Percentiles rank a stretch among this genome's conserved stretches.
Conservation (phyloP, 2,329 filamentous ascomycete species). For the Penicillium sp. region DNA sequence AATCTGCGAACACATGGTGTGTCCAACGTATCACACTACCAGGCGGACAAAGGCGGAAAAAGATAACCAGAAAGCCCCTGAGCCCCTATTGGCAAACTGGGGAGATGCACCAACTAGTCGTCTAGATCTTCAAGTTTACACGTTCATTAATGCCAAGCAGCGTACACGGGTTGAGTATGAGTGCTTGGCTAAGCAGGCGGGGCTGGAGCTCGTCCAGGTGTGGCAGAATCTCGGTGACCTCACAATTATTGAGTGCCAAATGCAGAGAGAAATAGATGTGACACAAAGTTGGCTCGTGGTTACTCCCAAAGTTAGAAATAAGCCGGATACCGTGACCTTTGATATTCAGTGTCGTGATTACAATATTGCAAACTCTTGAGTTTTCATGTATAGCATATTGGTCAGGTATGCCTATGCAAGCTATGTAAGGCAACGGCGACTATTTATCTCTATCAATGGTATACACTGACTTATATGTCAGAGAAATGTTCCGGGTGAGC, state of each 20-base stretch:
- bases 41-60: neutral
- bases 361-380: neutral
- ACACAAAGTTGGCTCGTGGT: neutral
- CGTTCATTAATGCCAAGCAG: neutral
- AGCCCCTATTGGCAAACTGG: neutral
- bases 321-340: neutral
- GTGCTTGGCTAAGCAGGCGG: neutral
- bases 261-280: neutral
- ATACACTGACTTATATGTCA: too few species aligned
- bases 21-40: neutral
- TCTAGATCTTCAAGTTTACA: neutral
- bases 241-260: neutral
- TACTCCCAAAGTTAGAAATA: neutral
- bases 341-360: neutral
- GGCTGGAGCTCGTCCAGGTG: neutral
- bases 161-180: neutral
- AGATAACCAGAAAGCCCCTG: neutral
- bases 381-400: too few species aligned
- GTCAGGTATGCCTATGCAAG: too few species aligned
- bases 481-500: too few species aligned
- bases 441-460: neutral
- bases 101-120: neutral
- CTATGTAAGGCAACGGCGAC: neutral
- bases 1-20: conserved; percentile 1
- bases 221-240: neutral